These are phyloP conservation scores for Zymoseptoria crescenta DNA, from an alignment of 2,329 filamentous ascomycete genomes.

Conservation along the genomic window DNA sequence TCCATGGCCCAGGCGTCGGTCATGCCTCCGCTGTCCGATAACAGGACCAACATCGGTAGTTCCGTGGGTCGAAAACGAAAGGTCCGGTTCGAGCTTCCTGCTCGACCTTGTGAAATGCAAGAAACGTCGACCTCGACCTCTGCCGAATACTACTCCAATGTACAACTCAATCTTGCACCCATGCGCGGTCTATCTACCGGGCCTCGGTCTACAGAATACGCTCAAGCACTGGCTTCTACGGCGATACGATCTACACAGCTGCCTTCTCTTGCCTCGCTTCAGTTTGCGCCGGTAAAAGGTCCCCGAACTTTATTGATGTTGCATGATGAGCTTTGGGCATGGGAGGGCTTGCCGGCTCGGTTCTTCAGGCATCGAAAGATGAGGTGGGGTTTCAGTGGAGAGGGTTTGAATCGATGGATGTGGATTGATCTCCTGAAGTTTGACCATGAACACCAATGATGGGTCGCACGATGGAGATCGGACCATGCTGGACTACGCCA, in stretches of 20 bases:
- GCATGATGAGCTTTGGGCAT: neutral
- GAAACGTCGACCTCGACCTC: neutral
- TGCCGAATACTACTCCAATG: neutral
- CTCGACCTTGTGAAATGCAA: neutral
- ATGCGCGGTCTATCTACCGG: neutral
- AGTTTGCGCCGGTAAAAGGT: neutral
- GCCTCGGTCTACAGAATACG: neutral
- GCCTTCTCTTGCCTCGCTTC: neutral
- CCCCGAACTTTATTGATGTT: neutral
- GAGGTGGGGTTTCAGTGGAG: neutral
- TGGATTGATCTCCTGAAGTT: neutral
- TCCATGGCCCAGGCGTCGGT: neutral
- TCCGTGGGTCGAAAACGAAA: neutral
- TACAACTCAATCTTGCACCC: neutral
- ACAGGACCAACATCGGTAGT: neutral
- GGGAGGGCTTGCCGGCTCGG: neutral
- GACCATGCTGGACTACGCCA: neutral
- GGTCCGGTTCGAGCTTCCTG: neutral
- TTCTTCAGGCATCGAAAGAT: neutral
- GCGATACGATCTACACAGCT: neutral
- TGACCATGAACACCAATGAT: neutral
- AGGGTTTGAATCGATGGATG: neutral
- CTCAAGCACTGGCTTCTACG: neutral
- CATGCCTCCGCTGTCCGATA: neutral
- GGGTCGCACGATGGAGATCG: neutral